Evolutionary conservation across 2,329 filamentous ascomycete genomes (phyloP).

Genomic region (Microdochium trichocladiopsis): DNA sequence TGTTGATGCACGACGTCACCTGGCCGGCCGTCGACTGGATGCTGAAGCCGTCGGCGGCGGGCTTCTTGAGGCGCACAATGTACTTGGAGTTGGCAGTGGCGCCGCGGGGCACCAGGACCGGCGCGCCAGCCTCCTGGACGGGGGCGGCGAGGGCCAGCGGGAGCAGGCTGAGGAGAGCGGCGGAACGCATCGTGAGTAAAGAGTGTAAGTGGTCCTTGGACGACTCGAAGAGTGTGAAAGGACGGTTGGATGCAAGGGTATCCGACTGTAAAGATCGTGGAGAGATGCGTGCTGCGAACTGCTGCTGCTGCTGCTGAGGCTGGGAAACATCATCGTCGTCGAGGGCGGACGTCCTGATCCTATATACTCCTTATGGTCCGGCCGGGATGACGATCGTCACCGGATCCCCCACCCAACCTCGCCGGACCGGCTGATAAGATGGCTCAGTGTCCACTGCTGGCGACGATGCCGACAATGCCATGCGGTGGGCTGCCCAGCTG

Average conservation of each 20-base stretch:
- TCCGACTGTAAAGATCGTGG: not conserved
- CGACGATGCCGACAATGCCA: too few relatives aligned
- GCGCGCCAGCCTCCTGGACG: conserved; percentile 17
- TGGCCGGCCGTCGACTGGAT: conserved; percentile 15
- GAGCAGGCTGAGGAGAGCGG: conserved; percentile 26
- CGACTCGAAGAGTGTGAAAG: not conserved
- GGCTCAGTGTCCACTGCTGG: too few relatives aligned
- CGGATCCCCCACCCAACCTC: too few relatives aligned
- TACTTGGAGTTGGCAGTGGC: conserved; percentile 30
- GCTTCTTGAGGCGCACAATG: conserved; percentile 35
- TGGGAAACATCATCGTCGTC: not conserved
- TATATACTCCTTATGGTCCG: not conserved
- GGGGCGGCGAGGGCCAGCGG: conserved; percentile 26
- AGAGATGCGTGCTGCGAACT: not conserved
- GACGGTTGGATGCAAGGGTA: not conserved
- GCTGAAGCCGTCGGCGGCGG: conserved; percentile 13
- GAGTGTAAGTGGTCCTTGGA: not conserved
- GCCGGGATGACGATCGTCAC: not conserved
- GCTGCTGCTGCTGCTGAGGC: not conserved
- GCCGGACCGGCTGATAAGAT: too few relatives aligned
- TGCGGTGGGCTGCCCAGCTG: not conserved
- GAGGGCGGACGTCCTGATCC: not conserved
- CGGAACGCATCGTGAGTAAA: conserved; percentile 26
- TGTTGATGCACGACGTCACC: conserved; percentile 4
- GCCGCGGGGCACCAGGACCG: conserved; percentile 26